A percentile compares a stretch with the other conserved stretches of the same genome.
These are phyloP conservation scores for Paramecium octaurelia DNA, from an alignment of 73 alveolate species.

Conservation along the genomic window DNA sequence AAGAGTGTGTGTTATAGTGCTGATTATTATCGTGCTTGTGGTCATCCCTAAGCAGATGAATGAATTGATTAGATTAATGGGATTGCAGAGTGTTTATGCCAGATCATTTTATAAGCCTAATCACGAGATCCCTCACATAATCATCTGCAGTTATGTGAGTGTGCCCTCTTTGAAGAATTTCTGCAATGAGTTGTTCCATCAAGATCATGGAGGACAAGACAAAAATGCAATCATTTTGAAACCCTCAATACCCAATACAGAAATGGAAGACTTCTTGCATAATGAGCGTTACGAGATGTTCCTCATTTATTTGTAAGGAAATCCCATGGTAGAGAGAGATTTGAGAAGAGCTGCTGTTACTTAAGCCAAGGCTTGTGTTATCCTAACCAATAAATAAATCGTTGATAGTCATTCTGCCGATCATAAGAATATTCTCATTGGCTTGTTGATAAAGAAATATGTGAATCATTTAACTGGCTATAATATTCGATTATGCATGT, in stretches of 20 bases:
- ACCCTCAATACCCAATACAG: slow-evolving; percentile 86
- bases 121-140: slow-evolving; percentile 94
- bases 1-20: slow-evolving; percentile 78
- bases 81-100: slow-evolving; percentile 87
- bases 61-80: slow-evolving; percentile 89
- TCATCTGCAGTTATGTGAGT: slow-evolving; percentile 87
- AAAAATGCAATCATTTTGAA: slow-evolving; percentile 91
- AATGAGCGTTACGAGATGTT: slow-evolving; percentile 85
- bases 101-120: slow-evolving; percentile 86
- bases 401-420: slow-evolving; percentile 91
- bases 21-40: slow-evolving; percentile 79
- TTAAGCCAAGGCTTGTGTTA: slow-evolving; percentile 85
- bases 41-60: slow-evolving; percentile 89
- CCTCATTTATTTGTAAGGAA: slow-evolving; percentile 85
- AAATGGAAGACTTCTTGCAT: slow-evolving; percentile 86
- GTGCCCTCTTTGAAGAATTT: slow-evolving; percentile 83
- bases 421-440: slow-evolving; percentile 90
- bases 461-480: slow-evolving; percentile 78
- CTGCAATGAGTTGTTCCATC: slow-evolving; percentile 93
- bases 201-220: slow-evolving; percentile 93
- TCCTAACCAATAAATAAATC: slow-evolving; percentile 87
- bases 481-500: slow-evolving; percentile 84
- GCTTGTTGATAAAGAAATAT: slow-evolving; percentile 87
- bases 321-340: slow-evolving; percentile 66
- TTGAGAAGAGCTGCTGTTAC: slow-evolving; percentile 86